These are phyloP conservation scores for Punctularia strigosozonata DNA, from an alignment of 768 basidiomycete genomes.

Conservation along the genomic window DNA sequence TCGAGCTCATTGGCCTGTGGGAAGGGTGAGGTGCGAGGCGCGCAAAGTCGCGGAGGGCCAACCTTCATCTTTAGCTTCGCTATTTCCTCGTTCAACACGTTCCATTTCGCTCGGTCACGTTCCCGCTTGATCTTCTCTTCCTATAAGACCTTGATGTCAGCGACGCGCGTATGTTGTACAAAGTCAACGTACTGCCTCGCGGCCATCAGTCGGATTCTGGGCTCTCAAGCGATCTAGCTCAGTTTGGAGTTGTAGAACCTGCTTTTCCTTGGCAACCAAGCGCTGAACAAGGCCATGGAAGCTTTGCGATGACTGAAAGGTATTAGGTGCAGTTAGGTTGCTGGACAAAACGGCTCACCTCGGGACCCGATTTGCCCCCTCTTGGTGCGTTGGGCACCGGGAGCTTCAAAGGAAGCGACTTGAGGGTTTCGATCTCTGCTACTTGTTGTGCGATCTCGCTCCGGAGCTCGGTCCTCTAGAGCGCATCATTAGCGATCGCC, in stretches of 20 bases:
- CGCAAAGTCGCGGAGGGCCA: slow-evolving; percentile 9
- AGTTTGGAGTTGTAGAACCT: slow-evolving; percentile 60
- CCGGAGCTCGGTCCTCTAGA: slow-evolving; percentile 37
- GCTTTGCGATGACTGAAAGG: slow-evolving; percentile 28
- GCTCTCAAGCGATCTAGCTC: slow-evolving; percentile 56
- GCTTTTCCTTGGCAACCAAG: slow-evolving; percentile 75
- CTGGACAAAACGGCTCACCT: slow-evolving; percentile 28
- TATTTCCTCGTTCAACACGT: slow-evolving; percentile 63
- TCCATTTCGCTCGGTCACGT: slow-evolving; percentile 64
- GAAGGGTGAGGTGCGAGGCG: no score
- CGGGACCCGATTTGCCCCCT: slow-evolving; percentile 38
- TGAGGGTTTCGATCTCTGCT: slow-evolving; percentile 58
- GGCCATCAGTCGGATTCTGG: slow-evolving; percentile 41
- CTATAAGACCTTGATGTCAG: slow-evolving; percentile 20
- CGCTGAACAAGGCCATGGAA: slow-evolving; percentile 70
- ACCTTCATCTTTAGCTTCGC: slow-evolving; percentile 61
- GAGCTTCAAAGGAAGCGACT: slow-evolving; percentile 32
- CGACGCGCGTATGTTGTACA: background rate
- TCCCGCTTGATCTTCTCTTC: slow-evolving; percentile 68
- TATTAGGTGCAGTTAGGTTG: slow-evolving; percentile 2
- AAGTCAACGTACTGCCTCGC: slow-evolving; percentile 43
- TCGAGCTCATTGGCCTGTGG: slow-evolving; percentile 46
- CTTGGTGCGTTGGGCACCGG: slow-evolving; percentile 25
- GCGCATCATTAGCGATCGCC: background rate
- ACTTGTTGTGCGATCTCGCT: slow-evolving; percentile 48